Percentiles rank a stretch among this genome's conserved stretches.
These are phyloP conservation scores for Lophiostoma macrostomum DNA, from an alignment of 495 filamentous ascomycete genomes.

Conservation along the genomic window DNA sequence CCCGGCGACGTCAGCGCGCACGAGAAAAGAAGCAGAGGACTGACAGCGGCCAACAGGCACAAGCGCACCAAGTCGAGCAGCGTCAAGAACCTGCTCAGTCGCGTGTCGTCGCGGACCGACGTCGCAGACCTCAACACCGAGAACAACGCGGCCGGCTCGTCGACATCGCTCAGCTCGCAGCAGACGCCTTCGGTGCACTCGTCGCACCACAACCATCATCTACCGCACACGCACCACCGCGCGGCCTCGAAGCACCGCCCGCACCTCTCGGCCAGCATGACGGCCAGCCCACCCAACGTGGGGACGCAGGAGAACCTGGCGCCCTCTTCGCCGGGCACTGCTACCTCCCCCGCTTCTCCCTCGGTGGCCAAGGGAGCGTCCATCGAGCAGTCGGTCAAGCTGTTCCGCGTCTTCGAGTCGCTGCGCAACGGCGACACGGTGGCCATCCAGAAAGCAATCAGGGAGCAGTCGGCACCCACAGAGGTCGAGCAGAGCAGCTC, in stretches of 20 bases:
- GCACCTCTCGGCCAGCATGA: conserved; percentile 45
- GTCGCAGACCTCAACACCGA: conserved; percentile 33
- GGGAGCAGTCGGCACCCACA: conserved; percentile 53
- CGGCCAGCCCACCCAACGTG: conserved; percentile 39
- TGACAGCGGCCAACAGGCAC: conserved; percentile 29
- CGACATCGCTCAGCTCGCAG: conserved; percentile 28
- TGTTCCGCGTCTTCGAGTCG: conserved; percentile 91
- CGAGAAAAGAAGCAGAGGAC: not conserved
- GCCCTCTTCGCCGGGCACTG: conserved; percentile 21
- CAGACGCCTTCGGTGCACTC: conserved; percentile 1
- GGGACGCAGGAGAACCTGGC: conserved; percentile 15
- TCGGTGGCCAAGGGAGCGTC: conserved; percentile 50
- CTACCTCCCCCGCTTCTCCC: conserved; percentile 33
- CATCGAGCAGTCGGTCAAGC: conserved; percentile 89
- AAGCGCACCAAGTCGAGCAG: conserved; percentile 40
- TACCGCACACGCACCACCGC: conserved; percentile 7
- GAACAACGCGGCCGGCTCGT: conserved; percentile 5
- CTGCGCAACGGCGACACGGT: conserved; percentile 85
- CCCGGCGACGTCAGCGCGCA: not conserved
- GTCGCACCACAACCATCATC: conserved; percentile 5
- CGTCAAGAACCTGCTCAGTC: conserved; percentile 38
- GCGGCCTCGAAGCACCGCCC: conserved; percentile 34
- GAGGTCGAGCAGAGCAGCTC: conserved; percentile 52
- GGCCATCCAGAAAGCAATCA: conserved; percentile 83
- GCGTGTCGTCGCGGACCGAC: conserved; percentile 38